Conservation (phyloP, 495 filamentous ascomycete genomes). For the Aspergillus incahuasiensis region DNA sequence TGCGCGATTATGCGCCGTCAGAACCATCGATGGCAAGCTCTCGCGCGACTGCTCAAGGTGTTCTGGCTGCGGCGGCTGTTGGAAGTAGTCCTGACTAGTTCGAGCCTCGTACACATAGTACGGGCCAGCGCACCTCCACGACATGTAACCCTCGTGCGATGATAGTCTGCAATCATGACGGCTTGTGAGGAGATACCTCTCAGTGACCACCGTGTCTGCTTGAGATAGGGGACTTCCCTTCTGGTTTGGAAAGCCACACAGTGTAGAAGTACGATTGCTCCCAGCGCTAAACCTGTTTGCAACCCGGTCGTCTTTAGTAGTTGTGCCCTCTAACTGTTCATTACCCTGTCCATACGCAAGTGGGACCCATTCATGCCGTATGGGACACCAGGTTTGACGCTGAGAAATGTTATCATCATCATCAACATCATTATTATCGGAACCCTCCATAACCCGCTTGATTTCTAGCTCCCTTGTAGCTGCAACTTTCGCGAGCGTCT, state of each 20-base stretch:
- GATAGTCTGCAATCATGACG: neutral
- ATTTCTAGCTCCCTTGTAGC: slow-evolving; percentile 1
- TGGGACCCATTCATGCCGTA: neutral
- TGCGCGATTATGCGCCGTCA: slow-evolving; percentile 4
- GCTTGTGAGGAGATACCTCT: neutral
- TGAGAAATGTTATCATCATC: neutral
- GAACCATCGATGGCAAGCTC: slow-evolving; percentile 7
- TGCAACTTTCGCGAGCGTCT: slow-evolving; percentile 8
- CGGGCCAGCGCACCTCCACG: neutral
- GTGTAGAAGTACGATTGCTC: neutral
- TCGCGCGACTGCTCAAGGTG: slow-evolving; percentile 1
- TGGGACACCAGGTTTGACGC: neutral
- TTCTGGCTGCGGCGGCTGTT: neutral
- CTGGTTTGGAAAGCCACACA: neutral
- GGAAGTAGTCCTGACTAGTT: neutral
- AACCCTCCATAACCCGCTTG: neutral
- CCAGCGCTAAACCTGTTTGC: neutral
- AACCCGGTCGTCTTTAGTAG: neutral
- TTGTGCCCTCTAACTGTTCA: neutral
- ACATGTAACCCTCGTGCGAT: neutral
- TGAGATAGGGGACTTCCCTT: neutral
- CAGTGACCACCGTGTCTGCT: neutral
- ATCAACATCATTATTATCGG: neutral
- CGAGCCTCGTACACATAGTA: slow-evolving; percentile 3
- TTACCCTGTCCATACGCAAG: neutral